These are phyloP conservation scores for Biancaea sappan DNA, from an alignment of 306 rosid species.

Conservation along the genomic window DNA sequence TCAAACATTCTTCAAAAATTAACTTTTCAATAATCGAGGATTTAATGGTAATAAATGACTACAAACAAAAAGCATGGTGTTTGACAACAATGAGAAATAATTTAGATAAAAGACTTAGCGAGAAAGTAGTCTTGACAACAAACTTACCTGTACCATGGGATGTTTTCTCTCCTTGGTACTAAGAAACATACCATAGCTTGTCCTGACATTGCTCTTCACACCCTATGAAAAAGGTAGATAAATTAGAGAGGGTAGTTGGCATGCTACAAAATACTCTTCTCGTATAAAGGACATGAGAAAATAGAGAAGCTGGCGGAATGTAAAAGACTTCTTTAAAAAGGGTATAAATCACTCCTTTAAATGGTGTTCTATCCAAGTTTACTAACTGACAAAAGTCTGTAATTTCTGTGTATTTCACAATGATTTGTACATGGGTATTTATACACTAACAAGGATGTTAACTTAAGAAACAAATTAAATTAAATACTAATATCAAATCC, in stretches of 20 bases:
- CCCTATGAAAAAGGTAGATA: constrained; percentile 56
- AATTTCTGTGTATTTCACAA: too few species aligned
- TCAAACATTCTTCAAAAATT: too few species aligned
- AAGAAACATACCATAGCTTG: constrained; percentile 95
- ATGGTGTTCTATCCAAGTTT: background rate
- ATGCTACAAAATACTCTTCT: background rate
- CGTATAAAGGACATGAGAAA: background rate
- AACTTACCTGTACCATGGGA: constrained; percentile 75
- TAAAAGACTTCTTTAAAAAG: background rate
- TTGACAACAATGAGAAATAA: background rate
- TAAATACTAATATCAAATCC: too few species aligned
- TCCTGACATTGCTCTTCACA: constrained; percentile 73
- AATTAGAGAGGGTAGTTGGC: background rate
- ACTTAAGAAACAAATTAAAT: too few species aligned
- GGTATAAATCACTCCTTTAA: background rate
- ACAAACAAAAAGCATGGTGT: background rate
- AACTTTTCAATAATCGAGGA: background rate
- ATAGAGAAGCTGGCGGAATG: background rate
- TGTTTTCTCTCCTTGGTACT: constrained; percentile 56
- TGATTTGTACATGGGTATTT: too few species aligned
- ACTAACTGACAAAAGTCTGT: too few species aligned
- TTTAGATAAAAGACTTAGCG: background rate
- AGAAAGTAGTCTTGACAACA: constrained; percentile 21
- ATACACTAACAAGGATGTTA: too few species aligned
- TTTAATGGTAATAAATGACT: background rate